Evolutionary conservation across 176 grass and related monocot genomes (phyloP), one percentile per base, ranked within the genome.

Genomic region (Pontederia paniculata): DNA sequence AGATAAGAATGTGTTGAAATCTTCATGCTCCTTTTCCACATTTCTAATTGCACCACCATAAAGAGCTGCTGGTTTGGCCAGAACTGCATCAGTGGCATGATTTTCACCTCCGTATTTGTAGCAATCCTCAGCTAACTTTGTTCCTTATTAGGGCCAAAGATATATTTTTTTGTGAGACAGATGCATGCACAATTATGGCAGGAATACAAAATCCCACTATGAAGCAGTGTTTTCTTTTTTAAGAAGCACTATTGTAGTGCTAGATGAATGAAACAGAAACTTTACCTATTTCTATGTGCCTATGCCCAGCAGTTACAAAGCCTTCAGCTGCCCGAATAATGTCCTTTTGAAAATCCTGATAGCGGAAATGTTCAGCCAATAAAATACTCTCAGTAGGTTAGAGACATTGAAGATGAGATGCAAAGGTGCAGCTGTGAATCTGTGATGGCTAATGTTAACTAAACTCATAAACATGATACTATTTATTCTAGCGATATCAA

Each of bases 41-140:
- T 98, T 98, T 91, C 86, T 91, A 65, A 98, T 71, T 56, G 86
- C 86, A 45, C 86, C 86, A 64, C 93, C 93, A 42, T 91, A 91
- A 2, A 98, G 42, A 60, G 85, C 78, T 66, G 80, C 65, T 9
- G 93, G 83, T 77, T 91, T 91, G 62, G 69, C 46, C 23, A 98
- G 77, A 66, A 85, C 74, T 79, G 76, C 83, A 55, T 81, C 93
- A n/a, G 37, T 81, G 60, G 62, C 50, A 55, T 28, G 84, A 86
- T 79, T 88, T 69, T 98, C 93, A 53, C 77, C 71, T 72, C 86
- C 86, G 79, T 88, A 98, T 88, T 72, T 88, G 68, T 80, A 98
- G 79, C 93, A 98, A 70, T 98, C 93, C 69, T 98, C 93, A 17
- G 93, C 88, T 74, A 98, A 77, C 74, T 98, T 98, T 77, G 83